phyloP scores from a whole-genome alignment of 495 filamentous ascomycete species.

The Daldinia grandis region DNA sequence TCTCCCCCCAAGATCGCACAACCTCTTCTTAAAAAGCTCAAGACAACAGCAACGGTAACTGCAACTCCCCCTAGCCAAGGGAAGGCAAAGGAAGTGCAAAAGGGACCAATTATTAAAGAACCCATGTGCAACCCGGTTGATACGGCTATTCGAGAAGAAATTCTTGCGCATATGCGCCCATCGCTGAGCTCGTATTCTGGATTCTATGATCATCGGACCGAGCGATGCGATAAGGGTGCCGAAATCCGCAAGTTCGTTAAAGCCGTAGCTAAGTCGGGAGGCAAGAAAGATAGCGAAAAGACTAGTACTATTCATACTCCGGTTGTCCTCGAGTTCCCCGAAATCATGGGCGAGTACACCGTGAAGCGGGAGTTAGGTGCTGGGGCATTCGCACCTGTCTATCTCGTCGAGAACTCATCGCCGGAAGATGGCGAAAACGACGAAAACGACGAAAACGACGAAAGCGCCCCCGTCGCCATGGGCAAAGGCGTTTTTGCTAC shows the following conservation, averaged over 20 bases:
- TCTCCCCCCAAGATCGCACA: constrained; percentile 54
- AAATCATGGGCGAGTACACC: constrained; percentile 68
- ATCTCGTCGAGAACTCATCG: constrained; percentile 77
- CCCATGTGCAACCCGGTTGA: constrained; percentile 88
- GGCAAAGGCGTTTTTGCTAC: constrained; percentile 57
- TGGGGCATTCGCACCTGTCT: constrained; percentile 94
- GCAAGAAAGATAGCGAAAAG: constrained; percentile 67
- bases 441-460: constrained; percentile 54
- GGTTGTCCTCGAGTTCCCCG: constrained; percentile 74
- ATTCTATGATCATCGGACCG: constrained; percentile 72
- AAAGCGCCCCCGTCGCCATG: constrained; percentile 59
- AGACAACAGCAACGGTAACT: constrained; percentile 33
- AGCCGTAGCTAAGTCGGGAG: constrained; percentile 66
- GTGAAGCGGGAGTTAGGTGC: constrained; percentile 89
- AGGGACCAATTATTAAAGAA: constrained; percentile 80
- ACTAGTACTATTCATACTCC: constrained; percentile 62
- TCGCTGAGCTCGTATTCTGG: constrained; percentile 77
- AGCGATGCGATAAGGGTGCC: constrained; percentile 65
- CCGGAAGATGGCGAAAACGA: constrained; percentile 48
- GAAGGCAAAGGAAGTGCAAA: constrained; percentile 44
- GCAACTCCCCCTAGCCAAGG: constrained; percentile 30
- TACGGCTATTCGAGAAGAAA: constrained; percentile 72
- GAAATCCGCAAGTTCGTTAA: constrained; percentile 86
- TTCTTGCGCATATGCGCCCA: constrained; percentile 75
- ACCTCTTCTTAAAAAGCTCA: constrained; percentile 55